Evolutionary conservation across 257 asterid genomes (phyloP).

Genomic region (Anisodus acutangulus): DNA sequence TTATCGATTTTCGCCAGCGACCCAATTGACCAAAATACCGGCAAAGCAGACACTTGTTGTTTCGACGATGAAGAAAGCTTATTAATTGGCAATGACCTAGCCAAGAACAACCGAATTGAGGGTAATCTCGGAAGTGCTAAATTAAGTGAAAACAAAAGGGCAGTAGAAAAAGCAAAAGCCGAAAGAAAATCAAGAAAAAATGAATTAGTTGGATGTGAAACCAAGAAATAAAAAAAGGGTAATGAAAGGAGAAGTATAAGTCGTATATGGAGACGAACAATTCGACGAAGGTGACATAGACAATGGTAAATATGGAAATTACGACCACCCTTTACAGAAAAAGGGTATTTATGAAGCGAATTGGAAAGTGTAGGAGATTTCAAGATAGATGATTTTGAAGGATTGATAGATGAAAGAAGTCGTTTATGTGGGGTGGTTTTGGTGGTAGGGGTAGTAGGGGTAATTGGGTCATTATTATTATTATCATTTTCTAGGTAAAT

Average conservation of each 20-base stretch:
- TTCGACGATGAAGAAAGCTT: conserved; percentile 49
- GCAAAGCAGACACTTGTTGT: conserved; percentile 56
- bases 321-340: not conserved
- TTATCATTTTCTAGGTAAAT: too few relatives aligned
- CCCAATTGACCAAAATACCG: conserved; percentile 95
- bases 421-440: conserved; percentile 75
- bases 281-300: conserved; percentile 74
- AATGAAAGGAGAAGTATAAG: conserved; percentile 68
- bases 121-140: conserved; percentile 88
- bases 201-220: conserved; percentile 86
- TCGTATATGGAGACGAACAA: conserved; percentile 73
- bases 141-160: conserved; percentile 77
- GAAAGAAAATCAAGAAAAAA: conserved; percentile 84
- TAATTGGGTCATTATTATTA: conserved; percentile 57
- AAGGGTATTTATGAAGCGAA: conserved; percentile 51
- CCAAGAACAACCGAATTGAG: conserved; percentile 66
- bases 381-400: conserved; percentile 11
- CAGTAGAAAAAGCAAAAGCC: conserved; percentile 87
- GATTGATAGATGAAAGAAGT: conserved; percentile 45
- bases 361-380: conserved; percentile 66
- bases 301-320: conserved; percentile 53
- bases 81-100: conserved; percentile 67
- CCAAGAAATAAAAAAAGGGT: conserved; percentile 79
- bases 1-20: conserved; percentile 65
- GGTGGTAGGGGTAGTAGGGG: conserved; percentile 22